Base-by-base conservation (phyloP, 2,329 filamentous ascomycete genomes). In the Fusarium verticillioides region DNA sequence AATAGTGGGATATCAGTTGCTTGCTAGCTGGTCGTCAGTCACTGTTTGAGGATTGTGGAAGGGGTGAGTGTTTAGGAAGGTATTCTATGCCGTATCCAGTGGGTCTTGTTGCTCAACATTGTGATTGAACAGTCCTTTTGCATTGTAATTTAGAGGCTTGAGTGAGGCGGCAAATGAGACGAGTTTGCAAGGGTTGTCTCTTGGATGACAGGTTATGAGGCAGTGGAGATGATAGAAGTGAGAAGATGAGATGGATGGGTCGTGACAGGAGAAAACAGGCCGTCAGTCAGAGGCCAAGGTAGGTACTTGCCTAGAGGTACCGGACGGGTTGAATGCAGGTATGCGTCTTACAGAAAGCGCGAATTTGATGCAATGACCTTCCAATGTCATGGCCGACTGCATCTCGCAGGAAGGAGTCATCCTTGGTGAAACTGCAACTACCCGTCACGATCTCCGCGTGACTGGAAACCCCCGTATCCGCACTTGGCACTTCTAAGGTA, bases 371-470 rank as follows among this genome's bases (percentile, higher is more conserved):
- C 44, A 59, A 56, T 23, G 39, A 49, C 40, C 53, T 73, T 40
- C 16, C 19, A 28, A 47, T 37, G 49, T 53, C 44, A 63, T 66
- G 70, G 70, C 58, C 47, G 32, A 47, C 58, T 73, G 58, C 66
- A 73, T 73, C 49, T 73, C 23, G 61, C 49, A 70, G 50, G 34
- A 57, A 59, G 19, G 59, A 60, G 47, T 28, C 52, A 69, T 64
- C 65, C 26, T 65, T 30, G 28, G 66, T 73, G 59, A 56, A 56
- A 75, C 72, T 75, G 68, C 60, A 66, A 60, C 60, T 61, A 66
- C 40, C 68, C 63, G 64, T 60, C 42, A 34, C 43, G 53, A 63
- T 69, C 36, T 21, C 32, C 40, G 52, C 65, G 59, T 69, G 66
- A 69, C 40, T 40, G 30, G 21, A 39, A 13, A 13, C 32, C 34